Percentiles rank a stretch among this genome's conserved stretches.
Conservation (phyloP, 163 green algal species). For the Chlorella variabilis region DNA sequence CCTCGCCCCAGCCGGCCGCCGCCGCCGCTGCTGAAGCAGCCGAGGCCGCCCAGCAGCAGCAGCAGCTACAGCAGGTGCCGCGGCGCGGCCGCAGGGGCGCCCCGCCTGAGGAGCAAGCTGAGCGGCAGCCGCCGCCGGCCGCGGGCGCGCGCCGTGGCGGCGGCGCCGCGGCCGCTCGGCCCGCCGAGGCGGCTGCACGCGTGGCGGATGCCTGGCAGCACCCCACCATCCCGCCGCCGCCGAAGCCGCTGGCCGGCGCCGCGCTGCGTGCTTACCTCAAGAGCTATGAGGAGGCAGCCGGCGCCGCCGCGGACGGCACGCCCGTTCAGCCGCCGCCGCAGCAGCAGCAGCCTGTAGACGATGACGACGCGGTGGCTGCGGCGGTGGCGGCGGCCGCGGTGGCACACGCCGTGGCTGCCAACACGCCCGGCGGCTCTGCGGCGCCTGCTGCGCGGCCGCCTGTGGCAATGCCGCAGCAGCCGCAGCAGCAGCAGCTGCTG, state of each 20-base stretch:
- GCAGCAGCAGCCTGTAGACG: not conserved
- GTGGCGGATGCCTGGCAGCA: slow-evolving; percentile 1
- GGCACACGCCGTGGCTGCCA: not conserved
- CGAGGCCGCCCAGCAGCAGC: slow-evolving; percentile 17
- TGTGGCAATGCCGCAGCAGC: not conserved
- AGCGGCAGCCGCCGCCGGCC: too few relatives aligned
- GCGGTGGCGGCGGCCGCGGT: not conserved
- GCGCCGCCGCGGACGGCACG: not conserved
- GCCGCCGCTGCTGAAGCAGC: not conserved
- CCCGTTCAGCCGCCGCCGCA: not conserved
- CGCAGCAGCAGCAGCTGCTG: slow-evolving; percentile 17
- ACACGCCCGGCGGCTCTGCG: not conserved
- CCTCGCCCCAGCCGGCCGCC: not conserved
- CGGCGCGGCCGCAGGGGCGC: not conserved
- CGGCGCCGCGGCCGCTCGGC: too few relatives aligned
- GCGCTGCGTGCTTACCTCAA: slow-evolving; percentile 8
- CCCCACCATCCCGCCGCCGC: slow-evolving; percentile 15
- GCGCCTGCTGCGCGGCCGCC: not conserved
- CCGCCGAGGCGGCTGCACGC: not conserved
- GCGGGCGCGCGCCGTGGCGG: not conserved
- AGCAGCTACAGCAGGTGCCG: not conserved
- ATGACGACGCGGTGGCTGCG: not conserved
- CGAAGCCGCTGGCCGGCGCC: slow-evolving; percentile 21
- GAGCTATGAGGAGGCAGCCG: not conserved
- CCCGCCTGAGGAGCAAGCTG: not conserved